A percentile compares a stretch with the other conserved stretches of the same genome.
Conservation (phyloP, 768 basidiomycete genomes). For the Boletus pseudo-olivaceus region DNA sequence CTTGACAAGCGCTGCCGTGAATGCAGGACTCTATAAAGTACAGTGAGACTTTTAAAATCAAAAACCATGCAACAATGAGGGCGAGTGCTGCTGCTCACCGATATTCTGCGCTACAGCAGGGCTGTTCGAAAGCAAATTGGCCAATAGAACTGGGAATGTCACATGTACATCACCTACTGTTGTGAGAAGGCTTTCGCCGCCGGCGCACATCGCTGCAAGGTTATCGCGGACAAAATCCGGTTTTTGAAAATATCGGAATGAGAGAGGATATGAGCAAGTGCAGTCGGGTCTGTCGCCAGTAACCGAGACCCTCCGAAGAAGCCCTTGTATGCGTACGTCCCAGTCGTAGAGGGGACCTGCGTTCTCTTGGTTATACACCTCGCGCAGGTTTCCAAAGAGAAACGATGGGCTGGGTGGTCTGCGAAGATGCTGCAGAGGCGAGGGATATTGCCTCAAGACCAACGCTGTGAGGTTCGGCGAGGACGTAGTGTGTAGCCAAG, state of each 20-base stretch:
- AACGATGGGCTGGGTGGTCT: slow-evolving; percentile 46
- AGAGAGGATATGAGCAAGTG: slow-evolving; percentile 55
- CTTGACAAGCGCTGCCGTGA: slow-evolving; percentile 47
- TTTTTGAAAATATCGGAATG: slow-evolving; percentile 58
- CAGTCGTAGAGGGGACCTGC: slow-evolving; percentile 45
- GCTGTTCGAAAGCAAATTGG: slow-evolving; percentile 1
- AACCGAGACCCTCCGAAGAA: slow-evolving; percentile 52
- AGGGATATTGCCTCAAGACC: slow-evolving; percentile 42
- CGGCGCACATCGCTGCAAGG: slow-evolving; percentile 49
- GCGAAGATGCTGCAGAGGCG: slow-evolving; percentile 45
- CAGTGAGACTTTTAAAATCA: neutral
- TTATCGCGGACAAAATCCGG: slow-evolving; percentile 53
- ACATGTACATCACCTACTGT: slow-evolving; percentile 57
- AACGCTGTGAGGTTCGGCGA: slow-evolving; percentile 39
- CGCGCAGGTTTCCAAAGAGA: slow-evolving; percentile 50
- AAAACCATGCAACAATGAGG: neutral
- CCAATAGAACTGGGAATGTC: neutral
- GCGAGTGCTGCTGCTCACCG: slow-evolving; percentile 35
- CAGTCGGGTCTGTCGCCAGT: slow-evolving; percentile 56
- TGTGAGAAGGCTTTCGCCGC: slow-evolving; percentile 47
- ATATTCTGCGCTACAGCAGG: slow-evolving; percentile 42
- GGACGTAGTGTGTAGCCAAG: slow-evolving; percentile 22
- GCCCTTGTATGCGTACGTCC: slow-evolving; percentile 50
- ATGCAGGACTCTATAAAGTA: slow-evolving; percentile 44
- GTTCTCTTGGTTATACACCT: slow-evolving; percentile 60